Evolutionary conservation across 2,329 filamentous ascomycete genomes (phyloP).

Genomic region (Cyclaneusma minus): DNA sequence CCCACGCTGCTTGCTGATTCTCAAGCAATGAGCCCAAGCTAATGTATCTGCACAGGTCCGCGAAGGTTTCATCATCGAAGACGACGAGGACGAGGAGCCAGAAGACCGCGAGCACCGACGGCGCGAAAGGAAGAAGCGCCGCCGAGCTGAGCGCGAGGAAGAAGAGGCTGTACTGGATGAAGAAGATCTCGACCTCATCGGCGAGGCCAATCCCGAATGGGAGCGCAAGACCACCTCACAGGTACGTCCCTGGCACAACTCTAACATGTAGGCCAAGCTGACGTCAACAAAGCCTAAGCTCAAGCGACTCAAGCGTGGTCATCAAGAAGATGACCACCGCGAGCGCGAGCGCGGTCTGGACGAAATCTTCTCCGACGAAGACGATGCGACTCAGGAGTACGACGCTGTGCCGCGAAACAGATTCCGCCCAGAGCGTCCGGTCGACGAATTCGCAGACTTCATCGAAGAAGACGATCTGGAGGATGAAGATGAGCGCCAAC

Average conservation of each 20-base stretch:
- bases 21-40: conserved; percentile 4
- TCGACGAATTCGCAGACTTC: conserved; percentile 84
- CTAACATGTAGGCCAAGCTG: conserved; percentile 6
- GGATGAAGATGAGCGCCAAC: conserved; percentile 63
- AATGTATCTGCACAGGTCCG: conserved; percentile 60
- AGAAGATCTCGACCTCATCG: conserved; percentile 90
- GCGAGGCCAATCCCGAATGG: conserved; percentile 59
- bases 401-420: conserved; percentile 25
- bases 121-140: conserved; percentile 61
- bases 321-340: conserved; percentile 57
- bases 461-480: conserved; percentile 93
- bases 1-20: conserved; percentile 8
- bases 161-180: conserved; percentile 80
- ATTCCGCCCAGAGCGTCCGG: conserved; percentile 31
- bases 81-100: conserved; percentile 67
- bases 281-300: conserved; percentile 55
- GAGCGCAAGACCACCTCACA: conserved; percentile 52
- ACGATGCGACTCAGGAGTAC: conserved; percentile 44
- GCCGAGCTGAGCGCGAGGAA: conserved; percentile 61
- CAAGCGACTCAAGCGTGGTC: conserved; percentile 90
- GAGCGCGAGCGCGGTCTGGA: conserved; percentile 59
- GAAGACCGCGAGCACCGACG: conserved; percentile 36
- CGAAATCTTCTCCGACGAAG: conserved; percentile 92
- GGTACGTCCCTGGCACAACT: conserved; percentile 32
- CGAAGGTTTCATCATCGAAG: conserved; percentile 92